A percentile compares a stretch with the other conserved stretches of the same genome.
These are phyloP conservation scores for Adansonia grandidieri DNA, from an alignment of 441 rosid genomes.

Conservation along the genomic window DNA sequence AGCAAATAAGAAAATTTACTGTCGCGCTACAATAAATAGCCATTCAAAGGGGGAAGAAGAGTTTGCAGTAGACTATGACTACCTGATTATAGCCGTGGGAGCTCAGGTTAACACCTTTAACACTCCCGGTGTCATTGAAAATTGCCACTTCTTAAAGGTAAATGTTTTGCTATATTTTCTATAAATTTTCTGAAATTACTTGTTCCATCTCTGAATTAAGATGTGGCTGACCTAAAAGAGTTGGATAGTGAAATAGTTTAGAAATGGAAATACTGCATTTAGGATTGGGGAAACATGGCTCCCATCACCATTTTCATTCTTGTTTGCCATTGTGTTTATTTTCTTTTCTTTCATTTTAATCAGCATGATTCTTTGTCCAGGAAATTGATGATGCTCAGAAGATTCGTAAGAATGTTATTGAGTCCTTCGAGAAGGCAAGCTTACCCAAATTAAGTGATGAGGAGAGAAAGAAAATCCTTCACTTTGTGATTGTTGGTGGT, in stretches of 20 bases:
- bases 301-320: background rate
- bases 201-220: background rate
- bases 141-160: constrained; percentile 95
- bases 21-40: constrained; percentile 59
- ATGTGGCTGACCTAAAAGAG: background rate
- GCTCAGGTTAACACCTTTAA: constrained; percentile 95
- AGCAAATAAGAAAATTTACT: constrained; percentile 71
- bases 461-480: constrained; percentile 84
- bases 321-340: background rate
- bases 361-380: constrained; percentile 43
- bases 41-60: constrained; percentile 63
- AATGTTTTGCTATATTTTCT: constrained; percentile 10
- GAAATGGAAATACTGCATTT: background rate
- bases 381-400: constrained; percentile 98
- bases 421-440: constrained; percentile 91
- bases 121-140: constrained; percentile 92
- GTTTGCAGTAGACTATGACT: constrained; percentile 84
- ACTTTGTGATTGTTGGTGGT: constrained; percentile 98
- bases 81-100: constrained; percentile 92
- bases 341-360: constrained; percentile 2
- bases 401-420: constrained; percentile 83
- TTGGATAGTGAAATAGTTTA: background rate
- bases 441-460: constrained; percentile 83
- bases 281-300: constrained; percentile 10
- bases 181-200: background rate